A percentile compares a stretch with the other conserved stretches of the same genome.
phyloP scores from a whole-genome alignment of 257 asterid species.

The Petunia axillaris region DNA sequence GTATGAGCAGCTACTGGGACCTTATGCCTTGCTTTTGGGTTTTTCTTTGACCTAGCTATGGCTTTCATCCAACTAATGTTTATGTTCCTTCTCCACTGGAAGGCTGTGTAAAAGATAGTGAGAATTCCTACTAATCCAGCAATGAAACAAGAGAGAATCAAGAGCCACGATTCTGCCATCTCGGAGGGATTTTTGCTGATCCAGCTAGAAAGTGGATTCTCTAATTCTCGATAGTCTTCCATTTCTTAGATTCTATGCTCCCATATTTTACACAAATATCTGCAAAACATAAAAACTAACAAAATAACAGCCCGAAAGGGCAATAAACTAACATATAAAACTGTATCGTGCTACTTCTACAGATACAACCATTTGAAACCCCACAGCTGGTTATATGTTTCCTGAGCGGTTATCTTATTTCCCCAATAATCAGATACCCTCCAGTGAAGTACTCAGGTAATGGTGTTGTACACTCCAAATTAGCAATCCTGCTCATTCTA shows the following conservation, averaged over 20 bases:
- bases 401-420: background rate
- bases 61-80: slow-evolving; percentile 92
- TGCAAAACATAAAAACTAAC: slow-evolving; percentile 1
- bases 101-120: slow-evolving; percentile 81
- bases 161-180: slow-evolving; percentile 69
- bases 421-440: slow-evolving; percentile 14
- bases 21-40: slow-evolving; percentile 75
- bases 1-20: slow-evolving; percentile 73
- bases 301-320: slow-evolving; percentile 7
- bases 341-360: background rate
- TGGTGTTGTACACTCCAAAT: slow-evolving; percentile 16
- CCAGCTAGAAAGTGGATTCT: slow-evolving; percentile 70
- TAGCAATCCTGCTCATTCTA: slow-evolving; percentile 7
- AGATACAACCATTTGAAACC: slow-evolving; percentile 11
- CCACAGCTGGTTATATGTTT: slow-evolving; percentile 14
- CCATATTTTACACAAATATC: slow-evolving; percentile 32
- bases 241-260: slow-evolving; percentile 45
- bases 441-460: slow-evolving; percentile 24
- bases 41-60: slow-evolving; percentile 89
- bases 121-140: slow-evolving; percentile 76
- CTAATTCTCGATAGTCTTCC: slow-evolving; percentile 76
- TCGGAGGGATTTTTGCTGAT: slow-evolving; percentile 62
- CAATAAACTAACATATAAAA: slow-evolving; percentile 13
- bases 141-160: slow-evolving; percentile 68
- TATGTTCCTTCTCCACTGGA: slow-evolving; percentile 92